A percentile compares a stretch with the other conserved stretches of the same genome.
Conservation (phyloP, 2,329 filamentous ascomycete species). For the Aspergillus oerlinghausenensis region DNA sequence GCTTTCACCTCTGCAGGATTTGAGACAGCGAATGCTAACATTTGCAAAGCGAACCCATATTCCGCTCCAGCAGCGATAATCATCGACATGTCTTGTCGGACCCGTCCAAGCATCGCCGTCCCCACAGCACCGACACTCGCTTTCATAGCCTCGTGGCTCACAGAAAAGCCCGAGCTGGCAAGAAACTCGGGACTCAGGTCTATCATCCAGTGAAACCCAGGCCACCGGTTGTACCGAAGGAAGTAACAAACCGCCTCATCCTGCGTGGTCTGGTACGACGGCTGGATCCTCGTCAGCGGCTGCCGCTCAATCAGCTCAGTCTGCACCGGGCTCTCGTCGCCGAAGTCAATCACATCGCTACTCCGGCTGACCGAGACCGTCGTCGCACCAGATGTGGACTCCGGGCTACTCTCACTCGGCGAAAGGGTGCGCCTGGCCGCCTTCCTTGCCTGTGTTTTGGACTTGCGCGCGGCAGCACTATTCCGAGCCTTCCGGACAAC, state of each 20-base stretch:
- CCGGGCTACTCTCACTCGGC: neutral
- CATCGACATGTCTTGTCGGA: constrained; percentile 46
- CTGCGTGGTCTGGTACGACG: constrained; percentile 21
- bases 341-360: constrained; percentile 20
- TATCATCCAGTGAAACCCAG: constrained; percentile 22
- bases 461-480: constrained; percentile 27
- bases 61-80: constrained; percentile 47
- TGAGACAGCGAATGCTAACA: constrained; percentile 32
- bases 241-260: constrained; percentile 36
- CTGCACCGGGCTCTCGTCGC: constrained; percentile 13
- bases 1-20: constrained; percentile 31
- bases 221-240: constrained; percentile 30
- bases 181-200: constrained; percentile 21
- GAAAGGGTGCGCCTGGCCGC: neutral
- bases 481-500: constrained; percentile 56
- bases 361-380: neutral
- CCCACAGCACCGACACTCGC: constrained; percentile 56
- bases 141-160: constrained; percentile 30
- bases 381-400: neutral
- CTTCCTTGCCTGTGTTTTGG: constrained; percentile 10
- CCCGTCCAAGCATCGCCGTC: constrained; percentile 54
- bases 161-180: constrained; percentile 11
- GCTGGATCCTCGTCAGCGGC: constrained; percentile 20
- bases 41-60: constrained; percentile 52
- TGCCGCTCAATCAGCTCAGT: constrained; percentile 13